A percentile compares a stretch with the other conserved stretches of the same genome.
These are phyloP conservation scores for Monilinia vaccinii-corymbosi DNA, from an alignment of 2,329 filamentous ascomycete species.

Conservation along the genomic window DNA sequence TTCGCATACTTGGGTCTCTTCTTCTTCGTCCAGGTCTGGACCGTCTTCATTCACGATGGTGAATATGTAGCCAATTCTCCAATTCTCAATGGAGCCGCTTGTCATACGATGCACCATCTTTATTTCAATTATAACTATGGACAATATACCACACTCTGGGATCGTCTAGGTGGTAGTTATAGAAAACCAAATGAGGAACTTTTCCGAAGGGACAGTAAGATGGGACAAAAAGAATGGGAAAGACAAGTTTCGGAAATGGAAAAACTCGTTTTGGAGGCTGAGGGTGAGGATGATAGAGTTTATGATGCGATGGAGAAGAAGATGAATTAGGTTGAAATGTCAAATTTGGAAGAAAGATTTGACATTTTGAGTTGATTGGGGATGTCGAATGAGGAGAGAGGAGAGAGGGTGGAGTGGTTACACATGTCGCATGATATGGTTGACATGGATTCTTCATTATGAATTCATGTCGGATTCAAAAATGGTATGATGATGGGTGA, in stretches of 20 bases:
- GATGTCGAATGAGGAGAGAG: not conserved
- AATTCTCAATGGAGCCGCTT: constrained; percentile 89
- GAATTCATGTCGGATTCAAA: not conserved
- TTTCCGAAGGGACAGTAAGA: constrained; percentile 77
- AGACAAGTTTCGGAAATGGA: constrained; percentile 71
- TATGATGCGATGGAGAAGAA: constrained; percentile 20
- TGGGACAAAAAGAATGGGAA: constrained; percentile 71
- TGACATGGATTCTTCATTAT: not conserved
- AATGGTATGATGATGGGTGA: not conserved
- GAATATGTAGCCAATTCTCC: constrained; percentile 87
- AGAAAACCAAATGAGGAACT: constrained; percentile 76
- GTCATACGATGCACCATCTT: constrained; percentile 85
- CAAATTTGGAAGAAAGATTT: not conserved
- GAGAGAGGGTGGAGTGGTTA: not conserved
- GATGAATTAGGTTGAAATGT: constrained; percentile 14
- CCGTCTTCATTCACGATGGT: constrained; percentile 90
- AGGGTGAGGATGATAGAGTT: constrained; percentile 35
- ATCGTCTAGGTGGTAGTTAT: constrained; percentile 80
- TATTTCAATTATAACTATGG: constrained; percentile 91
- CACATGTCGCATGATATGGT: not conserved
- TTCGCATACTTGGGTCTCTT: constrained; percentile 79
- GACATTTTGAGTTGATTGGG: no score
- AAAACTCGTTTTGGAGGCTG: constrained; percentile 40
- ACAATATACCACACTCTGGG: constrained; percentile 89
- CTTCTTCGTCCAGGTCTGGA: constrained; percentile 93